A percentile compares a stretch with the other conserved stretches of the same genome.
phyloP scores from a whole-genome alignment of 2,329 filamentous ascomycete species.

The Calcarisporium arbuscula region DNA sequence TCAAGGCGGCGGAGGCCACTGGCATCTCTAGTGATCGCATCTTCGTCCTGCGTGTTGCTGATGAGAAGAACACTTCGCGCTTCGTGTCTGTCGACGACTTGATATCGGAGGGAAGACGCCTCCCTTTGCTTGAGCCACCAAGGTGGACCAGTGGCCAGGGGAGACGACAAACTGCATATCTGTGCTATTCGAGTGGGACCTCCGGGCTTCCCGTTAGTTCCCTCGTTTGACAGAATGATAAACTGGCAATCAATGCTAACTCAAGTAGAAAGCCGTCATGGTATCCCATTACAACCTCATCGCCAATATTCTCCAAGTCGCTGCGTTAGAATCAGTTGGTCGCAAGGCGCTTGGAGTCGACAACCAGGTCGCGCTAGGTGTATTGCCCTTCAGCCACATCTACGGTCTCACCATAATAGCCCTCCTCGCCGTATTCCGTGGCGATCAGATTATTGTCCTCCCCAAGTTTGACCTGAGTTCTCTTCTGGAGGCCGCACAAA shows the following conservation, averaged over 20 bases:
- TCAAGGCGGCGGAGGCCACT: conserved; percentile 56
- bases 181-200: conserved; percentile 77
- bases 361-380: conserved; percentile 49
- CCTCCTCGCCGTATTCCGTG: conserved; percentile 59
- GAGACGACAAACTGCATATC: conserved; percentile 62
- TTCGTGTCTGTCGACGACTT: conserved; percentile 63
- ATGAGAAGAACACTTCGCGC: conserved; percentile 42
- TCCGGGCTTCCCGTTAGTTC: conserved; percentile 63
- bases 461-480: conserved; percentile 68
- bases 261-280: conserved; percentile 69
- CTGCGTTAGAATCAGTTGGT: conserved; percentile 32
- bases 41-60: conserved; percentile 63
- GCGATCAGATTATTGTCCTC: conserved; percentile 67
- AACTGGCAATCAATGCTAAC: conserved; percentile 9
- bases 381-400: conserved; percentile 76
- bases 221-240: too few species aligned
- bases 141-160: conserved; percentile 60
- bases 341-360: conserved; percentile 29
- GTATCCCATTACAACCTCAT: conserved; percentile 77
- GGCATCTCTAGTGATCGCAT: conserved; percentile 59
- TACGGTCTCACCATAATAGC: conserved; percentile 70
- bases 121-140: conserved; percentile 48
- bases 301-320: conserved; percentile 63
- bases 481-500: conserved; percentile 58
- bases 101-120: conserved; percentile 50